A percentile compares a stretch with the other conserved stretches of the same genome.
Conservation (phyloP, 305 asterid genomes). For the Fraxinus sp. region DNA sequence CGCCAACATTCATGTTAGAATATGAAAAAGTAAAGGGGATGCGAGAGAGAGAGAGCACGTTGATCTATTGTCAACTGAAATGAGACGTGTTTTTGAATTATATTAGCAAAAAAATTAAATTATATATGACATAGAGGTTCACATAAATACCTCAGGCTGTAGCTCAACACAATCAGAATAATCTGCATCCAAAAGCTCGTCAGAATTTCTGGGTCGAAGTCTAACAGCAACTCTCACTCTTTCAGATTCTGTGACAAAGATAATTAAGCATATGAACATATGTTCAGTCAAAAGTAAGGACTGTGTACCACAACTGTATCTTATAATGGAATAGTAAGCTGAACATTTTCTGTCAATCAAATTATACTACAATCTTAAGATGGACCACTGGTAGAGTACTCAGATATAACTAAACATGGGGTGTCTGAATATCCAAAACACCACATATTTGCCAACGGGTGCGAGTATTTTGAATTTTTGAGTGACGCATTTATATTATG, state of each 20-base stretch:
- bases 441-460: not conserved
- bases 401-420: not conserved
- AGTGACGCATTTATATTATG: not conserved
- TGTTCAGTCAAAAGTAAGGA: not conserved
- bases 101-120: not conserved
- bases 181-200: conserved; percentile 69
- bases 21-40: not conserved
- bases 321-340: not conserved
- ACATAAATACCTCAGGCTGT: conserved; percentile 75
- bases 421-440: conserved; percentile 7
- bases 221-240: conserved; percentile 95
- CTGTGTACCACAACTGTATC: conserved; percentile 4
- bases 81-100: not conserved
- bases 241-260: conserved; percentile 56
- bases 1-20: not conserved
- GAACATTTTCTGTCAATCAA: not conserved
- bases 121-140: conserved; percentile 6
- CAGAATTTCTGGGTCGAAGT: conserved; percentile 81
- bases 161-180: conserved; percentile 78
- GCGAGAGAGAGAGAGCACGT: not conserved
- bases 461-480: not conserved
- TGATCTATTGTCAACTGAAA: not conserved
- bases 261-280: conserved; percentile 12
- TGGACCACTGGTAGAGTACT: not conserved
- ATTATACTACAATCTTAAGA: not conserved